Evolutionary conservation across 768 basidiomycete species (phyloP), one percentile per base, ranked within the genome.

Genomic region (Termitomyces eurrhizus): DNA sequence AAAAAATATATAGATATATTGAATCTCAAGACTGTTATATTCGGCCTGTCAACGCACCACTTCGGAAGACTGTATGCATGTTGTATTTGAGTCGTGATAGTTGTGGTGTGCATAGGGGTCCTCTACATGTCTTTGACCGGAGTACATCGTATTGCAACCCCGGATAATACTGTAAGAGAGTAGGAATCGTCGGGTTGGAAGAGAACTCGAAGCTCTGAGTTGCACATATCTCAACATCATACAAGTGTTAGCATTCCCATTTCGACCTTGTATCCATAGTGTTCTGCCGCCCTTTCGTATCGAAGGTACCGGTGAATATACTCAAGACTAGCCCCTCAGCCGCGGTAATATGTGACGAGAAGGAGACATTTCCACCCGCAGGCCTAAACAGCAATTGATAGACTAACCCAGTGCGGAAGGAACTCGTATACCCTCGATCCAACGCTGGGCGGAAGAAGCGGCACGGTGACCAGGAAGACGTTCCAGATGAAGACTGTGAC

Each of bases 371-470:
- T 51, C 33, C 13, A 52, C 13, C 12, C 21, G 51, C 36, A 51
- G 51, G 35, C 86, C 85, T 2, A 78, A 74, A 26, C 16, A 53
- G 37, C 24, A 37, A 53, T 37, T 39, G 52, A 8, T 18, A 26
- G 37, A 16, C 52, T n/a, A 71, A 89, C 88, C 78, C 83, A 89
- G 65, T 89, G 90, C 2, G 87, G 87, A 24, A 91, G 75, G 57
- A 73, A 67, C 21, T 80, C 73, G 63, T 90, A 90, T 3, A 78
- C 77, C 52, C 72, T 73, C 11, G 77, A 75, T 18, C 81, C 84
- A 9, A 73, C 68, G 0, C 74, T 68, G 1, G 88, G 88, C 6
- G 88, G 87, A 58, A 89, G 72, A 36, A 1, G 88, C 87, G 7
- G 83, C 80, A 29, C 78, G 63, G 7, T 24, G 26, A 83, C 71